Evolutionary conservation across 2,329 filamentous ascomycete genomes (phyloP).

Genomic region (Paracamarosporium sp.): DNA sequence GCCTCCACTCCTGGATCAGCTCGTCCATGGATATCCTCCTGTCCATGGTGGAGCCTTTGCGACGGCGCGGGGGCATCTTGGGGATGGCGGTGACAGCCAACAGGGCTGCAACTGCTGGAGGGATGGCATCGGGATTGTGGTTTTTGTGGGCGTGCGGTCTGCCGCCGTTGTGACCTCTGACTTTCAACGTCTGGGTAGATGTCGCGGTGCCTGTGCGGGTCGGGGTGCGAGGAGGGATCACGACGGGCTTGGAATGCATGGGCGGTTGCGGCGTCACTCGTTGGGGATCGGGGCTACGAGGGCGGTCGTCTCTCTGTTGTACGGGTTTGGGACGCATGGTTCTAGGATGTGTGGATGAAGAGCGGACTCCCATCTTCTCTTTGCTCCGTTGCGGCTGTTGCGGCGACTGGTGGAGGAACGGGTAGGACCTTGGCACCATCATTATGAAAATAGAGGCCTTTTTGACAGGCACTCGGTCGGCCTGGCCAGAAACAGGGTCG

Average conservation of each 20-base stretch:
- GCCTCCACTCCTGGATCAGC: constrained; percentile 62
- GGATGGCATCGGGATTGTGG: constrained; percentile 55
- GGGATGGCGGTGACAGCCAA: constrained; percentile 67
- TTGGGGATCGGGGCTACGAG: constrained; percentile 14
- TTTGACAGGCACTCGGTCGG: constrained; percentile 19
- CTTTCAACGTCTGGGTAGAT: constrained; percentile 39
- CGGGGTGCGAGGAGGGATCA: constrained; percentile 48
- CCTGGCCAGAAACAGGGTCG: background rate
- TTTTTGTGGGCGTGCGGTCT: constrained; percentile 32
- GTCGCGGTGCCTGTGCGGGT: constrained; percentile 28
- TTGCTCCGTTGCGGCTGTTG: constrained; percentile 30
- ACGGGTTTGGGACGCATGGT: constrained; percentile 18
- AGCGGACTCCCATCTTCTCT: constrained; percentile 42
- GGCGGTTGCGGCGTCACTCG: constrained; percentile 28
- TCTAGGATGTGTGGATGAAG: constrained; percentile 17
- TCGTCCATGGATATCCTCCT: constrained; percentile 62
- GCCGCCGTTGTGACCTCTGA: constrained; percentile 37
- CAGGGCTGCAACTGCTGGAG: constrained; percentile 63
- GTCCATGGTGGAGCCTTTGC: constrained; percentile 50
- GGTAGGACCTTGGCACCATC: constrained; percentile 56
- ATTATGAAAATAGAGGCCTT: constrained; percentile 43
- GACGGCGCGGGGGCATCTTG: constrained; percentile 51
- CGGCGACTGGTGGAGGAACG: constrained; percentile 45
- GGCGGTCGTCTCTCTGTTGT: constrained; percentile 14
- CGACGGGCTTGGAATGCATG: constrained; percentile 49